phyloP scores from a whole-genome alignment of 2,329 filamentous ascomycete species.

The Xylariomycetidae sp. region DNA sequence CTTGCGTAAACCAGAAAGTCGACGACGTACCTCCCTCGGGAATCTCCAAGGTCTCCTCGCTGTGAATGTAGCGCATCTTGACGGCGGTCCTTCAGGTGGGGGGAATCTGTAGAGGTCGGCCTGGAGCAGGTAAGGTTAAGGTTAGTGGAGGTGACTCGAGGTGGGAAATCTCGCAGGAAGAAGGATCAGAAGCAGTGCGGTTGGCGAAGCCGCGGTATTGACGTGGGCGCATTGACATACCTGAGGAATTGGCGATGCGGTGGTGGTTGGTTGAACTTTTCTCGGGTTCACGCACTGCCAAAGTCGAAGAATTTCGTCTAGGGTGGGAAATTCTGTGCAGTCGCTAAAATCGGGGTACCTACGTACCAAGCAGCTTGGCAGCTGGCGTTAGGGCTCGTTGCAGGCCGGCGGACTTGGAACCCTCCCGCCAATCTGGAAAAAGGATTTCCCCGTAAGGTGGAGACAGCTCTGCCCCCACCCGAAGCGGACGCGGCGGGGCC shows the following conservation, averaged over 20 bases:
- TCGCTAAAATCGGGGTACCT: conserved; percentile 24
- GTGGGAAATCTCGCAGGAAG: neutral
- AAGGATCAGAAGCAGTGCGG: neutral
- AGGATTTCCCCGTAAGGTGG: too few relatives aligned
- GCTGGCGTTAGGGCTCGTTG: conserved; percentile 18
- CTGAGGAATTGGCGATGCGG: conserved; percentile 25
- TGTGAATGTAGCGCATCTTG: conserved; percentile 99
- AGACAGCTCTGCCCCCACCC: too few relatives aligned
- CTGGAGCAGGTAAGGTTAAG: conserved; percentile 12
- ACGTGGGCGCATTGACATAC: conserved; percentile 14
- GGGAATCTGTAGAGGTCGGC: conserved; percentile 33
- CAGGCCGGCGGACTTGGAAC: too few relatives aligned
- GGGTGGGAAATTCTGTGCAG: conserved; percentile 24
- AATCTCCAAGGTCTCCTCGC: conserved; percentile 89
- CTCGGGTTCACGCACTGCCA: conserved; percentile 16
- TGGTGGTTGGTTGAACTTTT: conserved; percentile 23
- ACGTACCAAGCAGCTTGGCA: conserved; percentile 16
- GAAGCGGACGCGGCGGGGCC: too few relatives aligned
- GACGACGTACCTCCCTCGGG: conserved; percentile 85
- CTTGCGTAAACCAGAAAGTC: conserved; percentile 3
- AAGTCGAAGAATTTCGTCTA: conserved; percentile 24
- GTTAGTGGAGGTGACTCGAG: neutral
- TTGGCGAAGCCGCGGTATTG: neutral
- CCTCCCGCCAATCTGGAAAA: too few relatives aligned
- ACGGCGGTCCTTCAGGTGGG: conserved; percentile 40